Base-by-base conservation (phyloP, 495 filamentous ascomycete genomes). In the Pyronema domesticum region DNA sequence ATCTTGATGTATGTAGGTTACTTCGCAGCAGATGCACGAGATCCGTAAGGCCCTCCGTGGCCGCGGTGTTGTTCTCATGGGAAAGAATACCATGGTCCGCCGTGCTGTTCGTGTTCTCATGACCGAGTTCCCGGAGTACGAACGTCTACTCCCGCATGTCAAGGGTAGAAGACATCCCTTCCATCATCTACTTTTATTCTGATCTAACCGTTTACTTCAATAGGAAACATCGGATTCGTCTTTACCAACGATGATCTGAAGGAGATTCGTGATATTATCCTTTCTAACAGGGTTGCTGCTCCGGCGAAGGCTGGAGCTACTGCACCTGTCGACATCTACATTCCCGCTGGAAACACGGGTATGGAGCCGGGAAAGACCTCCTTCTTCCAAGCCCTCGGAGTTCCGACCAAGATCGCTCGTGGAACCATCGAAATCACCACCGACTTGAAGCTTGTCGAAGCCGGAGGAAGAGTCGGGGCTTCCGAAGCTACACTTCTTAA, bases 301-400 rank as follows among this genome's bases (percentile, higher is more conserved):
- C 91, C 91, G 57, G 91, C 91, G 57, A 82, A 89, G 82, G 89
- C 91, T 64, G 91, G 91, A 80, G 91, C 93, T 59, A 66, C 96
- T 60, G 93, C 91, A 60, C 91, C 91, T 60, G 73, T 61, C 67
- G 91, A 99, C 68, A 89, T 82, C 61, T 96, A 75, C 75, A 73
- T 98, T 57, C 91, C 91, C 50, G 91, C 86, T 58, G 89, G 91
- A 73, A 98, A 94, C 80, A 99, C 93, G 60, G 91, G 91, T 77
- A 99, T 99, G 91, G 91, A 99, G 73, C 91, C 91, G 69, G 91
- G 91, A 74, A 99, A 99, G 83, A 99, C 91, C 64, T 95, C 91
- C 64, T 99, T 99, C 88, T 99, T 99, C 87, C 91, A 99, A 80
- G 91, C 91, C 68, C 93, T 99, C 71, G 91, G 91, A 85, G 86